Evolutionary conservation across 257 asterid genomes (phyloP), one percentile per base, ranked within the genome.

Genomic region (Echium plantagineum): DNA sequence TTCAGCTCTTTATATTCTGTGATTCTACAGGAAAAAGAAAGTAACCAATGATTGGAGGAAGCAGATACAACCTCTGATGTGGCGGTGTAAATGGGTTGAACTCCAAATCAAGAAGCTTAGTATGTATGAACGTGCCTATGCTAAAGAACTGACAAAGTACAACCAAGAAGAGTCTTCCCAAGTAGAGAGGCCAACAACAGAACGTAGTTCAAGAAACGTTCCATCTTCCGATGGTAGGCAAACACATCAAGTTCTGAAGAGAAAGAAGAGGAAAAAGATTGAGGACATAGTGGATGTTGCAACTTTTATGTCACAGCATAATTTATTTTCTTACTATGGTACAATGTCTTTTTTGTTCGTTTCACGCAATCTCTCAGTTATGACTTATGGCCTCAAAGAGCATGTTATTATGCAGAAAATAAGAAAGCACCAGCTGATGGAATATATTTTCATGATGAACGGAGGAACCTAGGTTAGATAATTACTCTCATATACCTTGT

Each of bases 31-130:
- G 87, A 84, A 62, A 81, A 89, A 71, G 64, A 81, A 73, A 70
- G 62, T 77, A 75, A 80, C 91, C 18, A 26, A 73, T 77, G 94
- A 84, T 10, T 89, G 97, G 97, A 89, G 81, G 73, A 59, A 87
- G 55, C 77, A 52, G 67, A 58, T 79, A 54, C 80, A 71, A 65
- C 89, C 94, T 10, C 66, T 89, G 20, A 72, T 70, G 85, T 86
- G 95, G 97, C 87, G 95, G 16, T 81, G 90, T 73, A 89, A 84
- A 75, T 89, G 95, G 95, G 70, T 67, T 63, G 97, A 89, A 75
- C 66, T 89, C 73, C 93, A 86, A 76, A 67, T 80, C 22, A 78
- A 65, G 71, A 84, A 74, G 72, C 73, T 86, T 61, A 66, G 74
- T 57, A 55, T 78, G n/a, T 80, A 69, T 26, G 85, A 82, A 42